Evolutionary conservation across 495 filamentous ascomycete species (phyloP).

Genomic region (Xylaria intraflava): DNA sequence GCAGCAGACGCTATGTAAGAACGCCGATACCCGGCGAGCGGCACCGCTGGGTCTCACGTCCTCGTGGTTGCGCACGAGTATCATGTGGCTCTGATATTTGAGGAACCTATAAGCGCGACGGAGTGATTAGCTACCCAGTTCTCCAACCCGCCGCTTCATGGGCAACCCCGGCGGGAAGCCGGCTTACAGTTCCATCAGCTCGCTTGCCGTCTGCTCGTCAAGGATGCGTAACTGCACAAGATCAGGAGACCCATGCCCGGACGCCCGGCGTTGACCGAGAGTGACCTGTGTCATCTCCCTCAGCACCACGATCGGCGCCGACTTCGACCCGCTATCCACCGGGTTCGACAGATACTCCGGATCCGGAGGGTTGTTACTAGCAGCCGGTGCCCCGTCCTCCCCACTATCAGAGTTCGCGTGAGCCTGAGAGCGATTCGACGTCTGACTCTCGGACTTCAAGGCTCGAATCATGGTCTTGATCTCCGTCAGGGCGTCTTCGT

Average conservation of each 20-base stretch:
- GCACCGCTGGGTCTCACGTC: constrained; percentile 28
- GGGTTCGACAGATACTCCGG: constrained; percentile 21
- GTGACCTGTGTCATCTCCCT: constrained; percentile 24
- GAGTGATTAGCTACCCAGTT: not conserved
- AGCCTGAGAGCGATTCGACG: not conserved
- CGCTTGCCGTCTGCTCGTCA: constrained; percentile 22
- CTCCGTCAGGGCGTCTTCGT: constrained; percentile 21
- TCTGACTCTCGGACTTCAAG: not conserved
- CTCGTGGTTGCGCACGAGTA: constrained; percentile 17
- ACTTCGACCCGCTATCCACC: constrained; percentile 24
- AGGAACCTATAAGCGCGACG: constrained; percentile 11
- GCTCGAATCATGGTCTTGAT: constrained; percentile 22
- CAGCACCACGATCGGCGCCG: constrained; percentile 23
- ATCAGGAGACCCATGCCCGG: constrained; percentile 19
- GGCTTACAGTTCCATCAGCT: constrained; percentile 23
- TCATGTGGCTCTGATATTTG: constrained; percentile 22
- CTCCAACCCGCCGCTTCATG: not conserved
- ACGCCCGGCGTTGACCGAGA: constrained; percentile 15
- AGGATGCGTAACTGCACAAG: constrained; percentile 25
- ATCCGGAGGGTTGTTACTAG: constrained; percentile 6
- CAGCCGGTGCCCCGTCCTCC: not conserved
- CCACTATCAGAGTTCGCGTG: not conserved
- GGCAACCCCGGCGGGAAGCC: not conserved
- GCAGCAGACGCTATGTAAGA: constrained; percentile 25
- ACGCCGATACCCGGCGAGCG: constrained; percentile 20